phyloP scores from a whole-genome alignment of 208 protist species.

The Lotmaria passim region DNA sequence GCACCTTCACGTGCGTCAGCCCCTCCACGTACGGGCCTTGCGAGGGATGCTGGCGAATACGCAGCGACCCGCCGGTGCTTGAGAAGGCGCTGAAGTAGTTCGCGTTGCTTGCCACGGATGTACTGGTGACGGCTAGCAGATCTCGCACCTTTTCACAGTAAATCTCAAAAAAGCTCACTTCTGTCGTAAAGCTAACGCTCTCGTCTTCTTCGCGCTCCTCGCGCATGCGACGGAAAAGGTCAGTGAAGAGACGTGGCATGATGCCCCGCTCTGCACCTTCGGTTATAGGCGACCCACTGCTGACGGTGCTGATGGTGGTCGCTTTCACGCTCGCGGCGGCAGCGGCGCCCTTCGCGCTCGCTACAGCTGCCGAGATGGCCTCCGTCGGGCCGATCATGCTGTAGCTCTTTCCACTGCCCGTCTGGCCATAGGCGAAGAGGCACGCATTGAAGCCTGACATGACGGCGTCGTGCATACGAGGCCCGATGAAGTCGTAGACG shows the following conservation, averaged over 20 bases:
- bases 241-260: slow-evolving; percentile 76
- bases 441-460: slow-evolving; percentile 91
- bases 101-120: neutral
- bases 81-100: slow-evolving; percentile 4
- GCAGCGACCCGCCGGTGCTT: slow-evolving; percentile 34
- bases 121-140: slow-evolving; percentile 44
- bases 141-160: slow-evolving; percentile 91
- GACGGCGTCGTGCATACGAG: slow-evolving; percentile 64
- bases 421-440: slow-evolving; percentile 92
- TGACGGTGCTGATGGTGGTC: neutral
- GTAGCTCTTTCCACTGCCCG: slow-evolving; percentile 91
- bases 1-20: slow-evolving; percentile 61
- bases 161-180: slow-evolving; percentile 88
- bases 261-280: slow-evolving; percentile 70
- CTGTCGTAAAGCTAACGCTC: slow-evolving; percentile 61
- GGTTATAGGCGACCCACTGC: neutral
- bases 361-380: slow-evolving; percentile 17
- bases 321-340: neutral
- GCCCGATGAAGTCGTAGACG: slow-evolving; percentile 83
- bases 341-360: neutral
- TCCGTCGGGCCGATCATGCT: slow-evolving; percentile 87
- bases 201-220: slow-evolving; percentile 71
- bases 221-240: slow-evolving; percentile 74
- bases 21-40: slow-evolving; percentile 82
- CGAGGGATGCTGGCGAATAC: slow-evolving; percentile 79